These are phyloP conservation scores for Fusarium sp. DNA, from an alignment of 2,329 filamentous ascomycete species.

Conservation along the genomic window DNA sequence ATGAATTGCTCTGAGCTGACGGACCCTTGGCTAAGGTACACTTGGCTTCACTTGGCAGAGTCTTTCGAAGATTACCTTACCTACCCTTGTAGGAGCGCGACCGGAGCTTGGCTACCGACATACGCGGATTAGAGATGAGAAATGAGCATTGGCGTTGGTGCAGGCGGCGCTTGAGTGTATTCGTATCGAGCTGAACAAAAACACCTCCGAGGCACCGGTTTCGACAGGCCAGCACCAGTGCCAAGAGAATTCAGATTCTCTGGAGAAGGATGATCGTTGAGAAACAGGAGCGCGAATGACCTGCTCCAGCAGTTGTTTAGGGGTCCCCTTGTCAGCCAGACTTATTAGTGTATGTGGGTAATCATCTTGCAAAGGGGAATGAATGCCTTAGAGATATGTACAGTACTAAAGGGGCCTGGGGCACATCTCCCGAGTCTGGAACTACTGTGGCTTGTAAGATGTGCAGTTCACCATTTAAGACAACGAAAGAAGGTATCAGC, in stretches of 20 bases:
- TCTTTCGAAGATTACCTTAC: constrained; percentile 18
- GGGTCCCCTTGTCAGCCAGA: constrained; percentile 11
- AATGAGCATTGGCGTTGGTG: neutral
- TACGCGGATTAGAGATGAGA: constrained; percentile 13
- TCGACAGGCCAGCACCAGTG: neutral
- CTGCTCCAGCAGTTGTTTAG: constrained; percentile 1
- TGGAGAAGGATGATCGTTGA: neutral
- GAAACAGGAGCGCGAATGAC: neutral
- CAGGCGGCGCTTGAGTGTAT: neutral
- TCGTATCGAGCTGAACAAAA: neutral
- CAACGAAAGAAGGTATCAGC: constrained; percentile 21
- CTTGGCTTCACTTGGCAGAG: constrained; percentile 34
- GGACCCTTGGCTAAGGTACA: constrained; percentile 27
- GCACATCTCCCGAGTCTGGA: constrained; percentile 12
- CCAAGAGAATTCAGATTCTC: neutral
- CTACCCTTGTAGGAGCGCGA: constrained; percentile 32
- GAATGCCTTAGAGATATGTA: neutral
- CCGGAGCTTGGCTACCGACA: constrained; percentile 24
- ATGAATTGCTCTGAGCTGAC: constrained; percentile 28
- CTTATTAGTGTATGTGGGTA: constrained; percentile 1
- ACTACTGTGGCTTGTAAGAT: constrained; percentile 29
- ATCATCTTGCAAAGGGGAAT: neutral
- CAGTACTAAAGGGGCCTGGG: neutral
- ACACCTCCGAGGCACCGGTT: neutral
- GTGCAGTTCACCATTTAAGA: constrained; percentile 8